Evolutionary conservation across 768 basidiomycete genomes (phyloP), one percentile per base, ranked within the genome.

Genomic region (Trametes villosa): DNA sequence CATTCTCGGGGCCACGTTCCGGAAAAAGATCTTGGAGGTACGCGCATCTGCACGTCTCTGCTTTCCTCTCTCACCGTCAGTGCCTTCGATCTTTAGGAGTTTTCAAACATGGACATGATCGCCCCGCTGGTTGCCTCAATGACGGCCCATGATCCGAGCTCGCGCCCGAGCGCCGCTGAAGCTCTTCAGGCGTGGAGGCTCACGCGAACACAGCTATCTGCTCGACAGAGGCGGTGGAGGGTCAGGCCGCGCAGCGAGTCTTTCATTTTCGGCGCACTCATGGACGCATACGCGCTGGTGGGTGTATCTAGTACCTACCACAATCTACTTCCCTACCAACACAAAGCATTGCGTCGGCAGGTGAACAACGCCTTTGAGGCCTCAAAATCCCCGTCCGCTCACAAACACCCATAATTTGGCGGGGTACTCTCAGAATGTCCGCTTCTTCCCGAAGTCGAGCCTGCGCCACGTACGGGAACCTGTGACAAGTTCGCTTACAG

Each of bases 221-320:
- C 18, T 1, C 2, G 2, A 2, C 52, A 42, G 18, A 41, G n/a
- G 40, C n/a, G 9, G 11, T 42, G 52, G 40, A 17, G 52, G 12
- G 40, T 42, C n/a, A 53, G 38, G 34, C 18, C 52, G 8, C 52
- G 52, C 2, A 30, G 42, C n/a, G 52, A 53, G 22, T 61, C 42
- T 34, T 13, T 26, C 31, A 30, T 36, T 12, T 12, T 8, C 12
- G 27, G 45, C 24, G 20, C 20, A 12, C 5, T 47, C 26, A 8
- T 12, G 5, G 45, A 47, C 45, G 45, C 27, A 24, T 29, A 9
- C 4, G 26, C 26, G 15, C 27, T 47, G 29, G 26, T 47, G 29
- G n/a, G 26, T 27, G 20, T 44, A 36, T 15, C 40, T 41, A 41
- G 5, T 15, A 41, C 9, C 26, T 6, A 27, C 11, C 5, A 4